Base-by-base conservation (phyloP, 192 early-diverging fungal species). In the Podila epicladia region DNA sequence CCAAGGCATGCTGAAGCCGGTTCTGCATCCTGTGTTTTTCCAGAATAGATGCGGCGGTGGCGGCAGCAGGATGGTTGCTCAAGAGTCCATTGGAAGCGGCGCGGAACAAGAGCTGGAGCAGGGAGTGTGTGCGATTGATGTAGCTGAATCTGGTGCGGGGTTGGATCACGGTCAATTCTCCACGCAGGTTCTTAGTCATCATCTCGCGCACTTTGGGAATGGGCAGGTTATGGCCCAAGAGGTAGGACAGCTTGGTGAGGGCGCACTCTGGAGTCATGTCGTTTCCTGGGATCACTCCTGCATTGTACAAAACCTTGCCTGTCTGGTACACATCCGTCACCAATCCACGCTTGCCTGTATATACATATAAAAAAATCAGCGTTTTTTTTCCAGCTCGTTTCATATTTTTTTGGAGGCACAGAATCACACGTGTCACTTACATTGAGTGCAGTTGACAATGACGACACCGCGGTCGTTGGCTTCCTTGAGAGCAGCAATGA, bases 261-360 rank as follows among this genome's bases (percentile, higher is more conserved):
- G 98, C 98, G 64, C 97, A 99, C 82, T 96, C 95, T 2, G 95
- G 92, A 4, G 95, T 98, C 94, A 97, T 97, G 76, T 98, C 97
- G 22, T 90, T 87, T n/a, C 96, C 95, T 8, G 96, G 91, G 12
- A 97, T 91, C 20, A 97, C 94, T 51, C 94, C 92, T 28, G 92
- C 88, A 38, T 86, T 86, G n/a, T 91, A 78, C 17, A 99, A 75
- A 2, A 93, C 94, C 48, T 95, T 95, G 11, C 95, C 95, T 0
- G 97, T 97, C 9, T 94, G 95, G 69, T 99, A 99, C 3, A 90
- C 65, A 75, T 97, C 97, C 0, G 95, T 95, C 3, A 99, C 97
- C 32, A 94, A 83, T 7, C 95, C 97, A 7, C 89, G 88, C 72
- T 90, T 92, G 71, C 75, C 75, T 79, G n/a, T n/a, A n/a, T n/a